Evolutionary conservation across 805 yeast species (phyloP).

Genomic region (Middelhovenomyces tepae): DNA sequence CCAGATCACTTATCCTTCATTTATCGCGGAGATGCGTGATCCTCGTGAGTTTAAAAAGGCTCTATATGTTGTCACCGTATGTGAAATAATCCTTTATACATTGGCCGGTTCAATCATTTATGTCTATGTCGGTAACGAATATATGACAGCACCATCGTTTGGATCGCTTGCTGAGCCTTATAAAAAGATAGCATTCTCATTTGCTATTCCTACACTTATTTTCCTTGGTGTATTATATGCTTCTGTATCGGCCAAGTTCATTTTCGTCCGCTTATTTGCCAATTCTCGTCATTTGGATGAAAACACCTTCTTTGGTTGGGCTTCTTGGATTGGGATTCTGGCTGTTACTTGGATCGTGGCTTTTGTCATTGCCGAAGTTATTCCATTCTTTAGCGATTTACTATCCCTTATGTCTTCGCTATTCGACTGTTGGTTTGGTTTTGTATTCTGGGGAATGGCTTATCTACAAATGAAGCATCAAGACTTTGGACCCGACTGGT

Average conservation of each 20-base stretch:
- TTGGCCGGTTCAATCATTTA: slow-evolving; percentile 51
- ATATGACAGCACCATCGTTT: slow-evolving; percentile 52
- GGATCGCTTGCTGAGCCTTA: slow-evolving; percentile 40
- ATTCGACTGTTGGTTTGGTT: slow-evolving; percentile 60
- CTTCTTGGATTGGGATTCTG: slow-evolving; percentile 40
- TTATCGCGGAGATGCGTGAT: slow-evolving; percentile 49
- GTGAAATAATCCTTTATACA: slow-evolving; percentile 42
- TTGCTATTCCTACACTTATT: slow-evolving; percentile 50
- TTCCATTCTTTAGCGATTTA: slow-evolving; percentile 54
- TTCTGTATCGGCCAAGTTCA: slow-evolving; percentile 45
- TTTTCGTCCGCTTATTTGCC: slow-evolving; percentile 39
- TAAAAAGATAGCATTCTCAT: slow-evolving; percentile 50
- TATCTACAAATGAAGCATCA: slow-evolving; percentile 37
- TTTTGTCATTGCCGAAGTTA: slow-evolving; percentile 52
- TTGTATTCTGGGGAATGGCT: slow-evolving; percentile 54
- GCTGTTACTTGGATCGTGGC: slow-evolving; percentile 42
- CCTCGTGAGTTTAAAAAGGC: slow-evolving; percentile 54
- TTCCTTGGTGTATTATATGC: slow-evolving; percentile 49
- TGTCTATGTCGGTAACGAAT: slow-evolving; percentile 45
- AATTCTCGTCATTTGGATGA: slow-evolving; percentile 35
- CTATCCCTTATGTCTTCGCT: slow-evolving; percentile 51
- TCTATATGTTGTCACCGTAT: slow-evolving; percentile 40
- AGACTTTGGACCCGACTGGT: slow-evolving; percentile 28
- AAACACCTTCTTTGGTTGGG: slow-evolving; percentile 47
- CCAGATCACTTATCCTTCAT: slow-evolving; percentile 54